phyloP scores from a whole-genome alignment of 2,329 filamentous ascomycete species.

The Macroventuria anomochaeta region DNA sequence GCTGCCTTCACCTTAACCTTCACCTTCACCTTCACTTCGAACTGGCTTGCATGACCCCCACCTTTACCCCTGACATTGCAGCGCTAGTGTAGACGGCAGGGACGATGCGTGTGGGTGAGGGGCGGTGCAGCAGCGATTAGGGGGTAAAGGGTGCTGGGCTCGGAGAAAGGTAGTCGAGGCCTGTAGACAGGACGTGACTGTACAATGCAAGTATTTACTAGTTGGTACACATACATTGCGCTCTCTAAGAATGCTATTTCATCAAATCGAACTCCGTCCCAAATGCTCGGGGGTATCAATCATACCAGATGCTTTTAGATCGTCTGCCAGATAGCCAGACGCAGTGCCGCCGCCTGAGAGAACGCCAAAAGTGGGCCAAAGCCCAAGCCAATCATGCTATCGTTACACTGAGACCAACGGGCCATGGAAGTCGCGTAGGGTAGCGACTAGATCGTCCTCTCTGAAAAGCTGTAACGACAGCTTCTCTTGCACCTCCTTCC shows the following conservation, averaged over 20 bases:
- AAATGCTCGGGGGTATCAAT: conserved; percentile 18
- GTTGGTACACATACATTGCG: not conserved
- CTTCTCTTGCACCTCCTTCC: conserved; percentile 69
- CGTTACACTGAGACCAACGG: conserved; percentile 35
- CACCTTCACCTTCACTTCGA: too few relatives aligned
- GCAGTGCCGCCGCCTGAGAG: not conserved
- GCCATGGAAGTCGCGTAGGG: conserved; percentile 70
- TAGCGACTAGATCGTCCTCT: conserved; percentile 82
- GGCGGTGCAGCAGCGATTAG: too few relatives aligned
- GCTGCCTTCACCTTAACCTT: too few relatives aligned
- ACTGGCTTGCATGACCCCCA: too few relatives aligned
- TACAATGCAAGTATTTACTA: not conserved
- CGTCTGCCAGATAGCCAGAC: not conserved
- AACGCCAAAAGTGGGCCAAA: conserved; percentile 10
- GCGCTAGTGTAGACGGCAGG: too few relatives aligned
- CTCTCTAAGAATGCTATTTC: conserved; percentile 6
- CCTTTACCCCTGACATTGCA: too few relatives aligned
- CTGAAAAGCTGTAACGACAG: conserved; percentile 79
- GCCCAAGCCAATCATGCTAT: conserved; percentile 2
- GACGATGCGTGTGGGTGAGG: too few relatives aligned
- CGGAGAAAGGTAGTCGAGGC: not conserved
- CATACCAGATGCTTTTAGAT: conserved; percentile 16
- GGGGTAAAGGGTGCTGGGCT: not conserved
- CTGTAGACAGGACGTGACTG: not conserved
- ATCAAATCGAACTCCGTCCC: conserved; percentile 16